A percentile compares a stretch with the other conserved stretches of the same genome.
Evolutionary conservation across 257 asterid genomes (phyloP).

Genomic region (Echites panduratus): DNA sequence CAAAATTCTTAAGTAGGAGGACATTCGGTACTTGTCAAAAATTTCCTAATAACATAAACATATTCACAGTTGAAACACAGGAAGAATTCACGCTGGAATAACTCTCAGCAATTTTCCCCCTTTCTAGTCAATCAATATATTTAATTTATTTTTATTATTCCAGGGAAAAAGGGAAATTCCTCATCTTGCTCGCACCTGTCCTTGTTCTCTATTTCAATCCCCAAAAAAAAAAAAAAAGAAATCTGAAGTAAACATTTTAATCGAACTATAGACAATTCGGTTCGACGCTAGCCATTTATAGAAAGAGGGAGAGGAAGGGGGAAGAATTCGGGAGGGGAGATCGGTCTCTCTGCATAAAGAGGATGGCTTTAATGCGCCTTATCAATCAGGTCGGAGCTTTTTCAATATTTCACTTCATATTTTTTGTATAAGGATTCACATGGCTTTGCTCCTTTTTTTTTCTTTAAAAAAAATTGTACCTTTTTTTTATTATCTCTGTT

Average conservation of each 20-base stretch:
- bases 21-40: too few relatives aligned
- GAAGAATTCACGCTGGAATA: too few relatives aligned
- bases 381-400: slow-evolving; percentile 45
- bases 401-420: slow-evolving; percentile 1
- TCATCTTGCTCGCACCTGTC: neutral
- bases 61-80: too few relatives aligned
- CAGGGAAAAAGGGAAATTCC: slow-evolving; percentile 2
- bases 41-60: too few relatives aligned
- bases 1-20: too few relatives aligned
- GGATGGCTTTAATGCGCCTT: slow-evolving; percentile 63
- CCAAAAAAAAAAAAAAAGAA: neutral
- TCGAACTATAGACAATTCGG: neutral
- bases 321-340: slow-evolving; percentile 8
- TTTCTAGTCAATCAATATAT: too few relatives aligned
- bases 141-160: neutral
- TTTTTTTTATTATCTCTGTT: neutral
- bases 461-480: neutral
- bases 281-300: neutral
- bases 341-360: slow-evolving; percentile 20
- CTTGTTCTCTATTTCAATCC: neutral
- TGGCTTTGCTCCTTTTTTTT: neutral
- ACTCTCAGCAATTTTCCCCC: too few relatives aligned
- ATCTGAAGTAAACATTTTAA: neutral
- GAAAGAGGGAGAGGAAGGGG: neutral
- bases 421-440: neutral